Conservation (phyloP, 306 rosid species). For the Gastrolobium villosum region DNA sequence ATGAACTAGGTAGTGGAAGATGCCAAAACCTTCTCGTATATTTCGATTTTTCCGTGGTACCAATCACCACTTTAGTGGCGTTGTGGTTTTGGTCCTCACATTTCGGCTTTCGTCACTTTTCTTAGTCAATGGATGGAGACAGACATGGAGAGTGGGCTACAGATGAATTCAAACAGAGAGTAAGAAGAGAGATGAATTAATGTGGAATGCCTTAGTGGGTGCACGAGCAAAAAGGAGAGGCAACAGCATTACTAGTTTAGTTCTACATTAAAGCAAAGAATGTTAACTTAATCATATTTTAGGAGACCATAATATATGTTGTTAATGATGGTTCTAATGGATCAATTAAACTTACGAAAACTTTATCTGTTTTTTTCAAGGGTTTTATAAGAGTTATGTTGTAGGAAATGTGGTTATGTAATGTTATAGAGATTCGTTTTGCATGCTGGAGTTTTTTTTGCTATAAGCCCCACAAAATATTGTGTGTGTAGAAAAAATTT, state of each 20-base stretch:
- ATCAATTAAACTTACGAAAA: slow-evolving; percentile 17
- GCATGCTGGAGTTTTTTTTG: too few species aligned
- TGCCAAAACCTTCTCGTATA: slow-evolving; percentile 46
- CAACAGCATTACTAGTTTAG: slow-evolving; percentile 55
- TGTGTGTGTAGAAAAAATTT: too few species aligned
- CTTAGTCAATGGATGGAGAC: slow-evolving; percentile 70
- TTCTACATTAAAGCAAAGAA: slow-evolving; percentile 19
- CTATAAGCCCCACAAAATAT: too few species aligned
- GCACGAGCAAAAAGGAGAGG: slow-evolving; percentile 61
- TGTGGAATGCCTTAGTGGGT: slow-evolving; percentile 58
- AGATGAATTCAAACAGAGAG: slow-evolving; percentile 48
- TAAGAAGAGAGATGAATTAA: slow-evolving; percentile 50
- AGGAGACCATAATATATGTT: slow-evolving; percentile 48
- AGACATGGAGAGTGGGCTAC: slow-evolving; percentile 62
- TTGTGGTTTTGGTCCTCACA: slow-evolving; percentile 60
- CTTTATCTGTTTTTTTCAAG: slow-evolving; percentile 25
- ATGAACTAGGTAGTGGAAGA: slow-evolving; percentile 54
- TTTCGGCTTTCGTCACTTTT: slow-evolving; percentile 64
- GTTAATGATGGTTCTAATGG: slow-evolving; percentile 47
- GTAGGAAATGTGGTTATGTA: too few species aligned
- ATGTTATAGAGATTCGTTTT: too few species aligned
- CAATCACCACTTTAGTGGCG: slow-evolving; percentile 53
- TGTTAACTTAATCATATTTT: slow-evolving; percentile 52
- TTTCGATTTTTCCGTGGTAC: slow-evolving; percentile 73
- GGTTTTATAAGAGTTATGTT: too few species aligned